Percentiles rank a stretch among this genome's conserved stretches.
These are phyloP conservation scores for Mangifera indica DNA, from an alignment of 345 rosid species.

Conservation along the genomic window DNA sequence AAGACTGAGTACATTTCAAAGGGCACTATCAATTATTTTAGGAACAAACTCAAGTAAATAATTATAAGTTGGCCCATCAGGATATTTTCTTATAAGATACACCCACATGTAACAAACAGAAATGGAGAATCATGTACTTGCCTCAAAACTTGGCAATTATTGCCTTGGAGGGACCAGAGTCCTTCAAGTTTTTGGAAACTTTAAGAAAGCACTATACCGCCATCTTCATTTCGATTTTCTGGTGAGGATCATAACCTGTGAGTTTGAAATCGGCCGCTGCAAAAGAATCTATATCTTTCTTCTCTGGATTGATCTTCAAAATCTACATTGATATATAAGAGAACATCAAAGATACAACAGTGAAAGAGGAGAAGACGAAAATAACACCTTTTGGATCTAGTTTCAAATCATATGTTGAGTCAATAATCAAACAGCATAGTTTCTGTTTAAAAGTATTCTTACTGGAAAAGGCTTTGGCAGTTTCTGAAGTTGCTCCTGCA, in stretches of 20 bases:
- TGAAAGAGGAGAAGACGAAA: too few species aligned
- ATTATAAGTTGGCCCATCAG: too few species aligned
- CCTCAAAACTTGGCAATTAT: constrained; percentile 39
- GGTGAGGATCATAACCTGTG: constrained; percentile 85
- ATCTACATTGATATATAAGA: constrained; percentile 42
- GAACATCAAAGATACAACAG: constrained; percentile 2
- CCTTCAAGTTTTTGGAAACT: constrained; percentile 21
- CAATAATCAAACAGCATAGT: background rate
- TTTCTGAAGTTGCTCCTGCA: constrained; percentile 87
- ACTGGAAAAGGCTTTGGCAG: constrained; percentile 94
- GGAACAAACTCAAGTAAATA: background rate
- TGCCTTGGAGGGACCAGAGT: constrained; percentile 28
- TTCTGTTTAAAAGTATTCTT: constrained; percentile 27
- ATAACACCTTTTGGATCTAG: background rate
- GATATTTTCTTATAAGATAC: too few species aligned
- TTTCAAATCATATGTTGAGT: background rate
- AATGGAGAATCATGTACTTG: constrained; percentile 20
- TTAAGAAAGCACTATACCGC: constrained; percentile 47
- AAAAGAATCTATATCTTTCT: constrained; percentile 77
- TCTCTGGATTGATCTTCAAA: constrained; percentile 84
- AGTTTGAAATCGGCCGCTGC: constrained; percentile 74
- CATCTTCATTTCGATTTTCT: constrained; percentile 94
- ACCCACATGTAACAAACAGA: background rate
- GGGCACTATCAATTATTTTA: too few species aligned
- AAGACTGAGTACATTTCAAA: too few species aligned